Conservation (phyloP, 2,329 filamentous ascomycete species). For the Thielaviopsis musarum region DNA sequence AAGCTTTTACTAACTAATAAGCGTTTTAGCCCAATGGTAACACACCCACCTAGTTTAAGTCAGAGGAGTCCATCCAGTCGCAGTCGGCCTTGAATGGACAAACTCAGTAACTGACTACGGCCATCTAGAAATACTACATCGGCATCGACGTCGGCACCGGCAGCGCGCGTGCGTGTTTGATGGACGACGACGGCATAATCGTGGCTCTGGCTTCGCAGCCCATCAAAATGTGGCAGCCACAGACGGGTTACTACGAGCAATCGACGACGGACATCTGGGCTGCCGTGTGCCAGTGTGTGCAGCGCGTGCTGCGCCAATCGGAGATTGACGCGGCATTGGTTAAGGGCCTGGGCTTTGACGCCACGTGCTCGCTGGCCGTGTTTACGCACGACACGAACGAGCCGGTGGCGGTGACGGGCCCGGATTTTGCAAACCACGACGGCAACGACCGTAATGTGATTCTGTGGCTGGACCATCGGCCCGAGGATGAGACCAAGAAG, state of each 20-base stretch:
- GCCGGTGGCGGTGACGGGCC: conserved; percentile 78
- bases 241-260: conserved; percentile 78
- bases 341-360: conserved; percentile 89
- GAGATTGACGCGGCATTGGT: conserved; percentile 61
- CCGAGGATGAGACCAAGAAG: conserved; percentile 74
- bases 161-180: conserved; percentile 87
- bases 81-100: neutral
- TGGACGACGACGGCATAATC: conserved; percentile 83
- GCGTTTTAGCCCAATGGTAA: neutral
- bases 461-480: conserved; percentile 91
- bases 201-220: conserved; percentile 55
- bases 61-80: too few relatives aligned
- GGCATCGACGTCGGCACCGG: conserved; percentile 95
- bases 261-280: conserved; percentile 94
- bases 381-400: conserved; percentile 81
- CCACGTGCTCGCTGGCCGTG: conserved; percentile 91
- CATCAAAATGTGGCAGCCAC: conserved; percentile 66
- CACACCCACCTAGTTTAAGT: neutral
- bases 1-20: neutral
- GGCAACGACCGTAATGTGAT: conserved; percentile 87
- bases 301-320: conserved; percentile 62
- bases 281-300: conserved; percentile 80
- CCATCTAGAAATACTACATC: conserved; percentile 42
- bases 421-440: conserved; percentile 57
- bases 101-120: neutral